Evolutionary conservation across 2,329 filamentous ascomycete species (phyloP), one percentile per base, ranked within the genome.

Genomic region (Aaosphaeria pasadenensis): DNA sequence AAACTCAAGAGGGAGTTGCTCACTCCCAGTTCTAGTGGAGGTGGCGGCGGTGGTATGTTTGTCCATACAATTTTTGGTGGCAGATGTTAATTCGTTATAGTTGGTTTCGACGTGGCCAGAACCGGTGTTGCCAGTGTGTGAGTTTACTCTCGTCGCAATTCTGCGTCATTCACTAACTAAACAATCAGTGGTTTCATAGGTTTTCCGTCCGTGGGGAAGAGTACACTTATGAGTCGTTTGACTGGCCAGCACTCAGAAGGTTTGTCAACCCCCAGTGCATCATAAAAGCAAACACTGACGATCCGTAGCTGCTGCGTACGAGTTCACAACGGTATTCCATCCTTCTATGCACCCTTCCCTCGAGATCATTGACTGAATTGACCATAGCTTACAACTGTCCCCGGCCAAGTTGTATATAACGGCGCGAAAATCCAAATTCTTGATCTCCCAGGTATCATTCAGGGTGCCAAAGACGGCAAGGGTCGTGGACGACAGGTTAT

Each of bases 401-500:
- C 94, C 39, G 94, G 94, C 46, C 94, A 97, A 76, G 91, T 99
- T 53, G 76, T 87, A 60, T 97, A 97, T 76, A 97, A 99, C 67
- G 94, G 92, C 50, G 94, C 94, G 42, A 95, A 95, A 63, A 87
- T 99, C 61, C 94, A 99, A 74, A 97, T 99, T 76, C 89, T 99
- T 55, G 94, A 99, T 81, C 79, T 99, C 66, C 94, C 94, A 1
- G 94, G 94, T 84, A 99, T 99, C 65, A 99, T 99, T 59, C 89
- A 97, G 73, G 94, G 94, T 67, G 94, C 94, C 60, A 97, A 99
- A 74, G 94, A 99, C 70, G 94, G 94, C 56, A 95, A 96, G 69
- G 94, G 94, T 77, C 86, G 94, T 79, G 94, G 94, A 80, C 85
- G 92, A 61, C 94, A 99, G 76, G 94, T 99, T 66, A 99, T 99